Percentiles rank a stretch among this genome's conserved stretches.
phyloP scores from a whole-genome alignment of 2,329 filamentous ascomycete species.

The Cyphellophora europaea region DNA sequence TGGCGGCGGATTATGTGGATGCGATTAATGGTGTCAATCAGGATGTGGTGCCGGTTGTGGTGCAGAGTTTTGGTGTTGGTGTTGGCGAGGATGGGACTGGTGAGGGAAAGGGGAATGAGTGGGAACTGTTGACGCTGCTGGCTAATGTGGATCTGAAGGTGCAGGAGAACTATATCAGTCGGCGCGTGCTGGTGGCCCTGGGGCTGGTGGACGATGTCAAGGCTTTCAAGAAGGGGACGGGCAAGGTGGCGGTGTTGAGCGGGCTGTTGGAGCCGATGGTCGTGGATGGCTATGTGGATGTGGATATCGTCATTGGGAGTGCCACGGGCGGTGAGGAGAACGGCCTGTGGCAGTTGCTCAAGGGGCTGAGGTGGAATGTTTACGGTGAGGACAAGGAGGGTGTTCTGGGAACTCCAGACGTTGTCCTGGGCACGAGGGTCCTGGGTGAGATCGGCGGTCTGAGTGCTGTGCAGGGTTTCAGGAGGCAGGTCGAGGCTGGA shows the following conservation, averaged over 20 bases:
- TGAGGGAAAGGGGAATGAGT: neutral
- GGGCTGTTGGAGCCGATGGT: neutral
- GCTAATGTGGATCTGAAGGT: slow-evolving; percentile 1
- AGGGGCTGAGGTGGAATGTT: neutral
- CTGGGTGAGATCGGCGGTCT: slow-evolving; percentile 1
- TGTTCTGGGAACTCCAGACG: neutral
- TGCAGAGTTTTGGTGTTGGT: neutral
- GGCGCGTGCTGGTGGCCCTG: neutral
- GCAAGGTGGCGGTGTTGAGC: neutral
- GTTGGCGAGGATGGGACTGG: too few relatives aligned
- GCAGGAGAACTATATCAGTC: slow-evolving; percentile 2
- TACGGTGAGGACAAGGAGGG: neutral
- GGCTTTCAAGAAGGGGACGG: neutral
- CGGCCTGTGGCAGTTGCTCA: neutral
- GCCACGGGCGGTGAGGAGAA: neutral
- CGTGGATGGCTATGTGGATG: neutral
- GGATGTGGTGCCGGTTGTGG: slow-evolving; percentile 1
- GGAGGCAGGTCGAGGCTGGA: neutral
- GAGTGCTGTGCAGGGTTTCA: neutral
- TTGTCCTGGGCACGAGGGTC: neutral
- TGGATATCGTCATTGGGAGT: slow-evolving; percentile 1
- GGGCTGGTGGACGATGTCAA: neutral
- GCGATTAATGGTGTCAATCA: slow-evolving; percentile 1
- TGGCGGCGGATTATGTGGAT: neutral
- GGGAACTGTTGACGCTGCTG: slow-evolving; percentile 1